Conservation (phyloP, 179 eudicot genomes). For the Heliamphora pulchella region DNA sequence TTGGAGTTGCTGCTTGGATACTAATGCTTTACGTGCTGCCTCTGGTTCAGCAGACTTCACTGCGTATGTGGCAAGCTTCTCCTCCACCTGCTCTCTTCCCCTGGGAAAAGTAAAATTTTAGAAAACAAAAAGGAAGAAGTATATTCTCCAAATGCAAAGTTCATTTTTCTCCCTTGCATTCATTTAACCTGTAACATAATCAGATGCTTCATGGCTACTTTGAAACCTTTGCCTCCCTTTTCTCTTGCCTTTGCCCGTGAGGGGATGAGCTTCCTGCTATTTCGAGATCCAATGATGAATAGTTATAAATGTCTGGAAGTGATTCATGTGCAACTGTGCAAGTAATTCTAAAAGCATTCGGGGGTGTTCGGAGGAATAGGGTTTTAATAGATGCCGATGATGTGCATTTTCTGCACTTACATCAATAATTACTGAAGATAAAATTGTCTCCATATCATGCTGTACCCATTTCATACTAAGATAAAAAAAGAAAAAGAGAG, state of each 20-base stretch:
- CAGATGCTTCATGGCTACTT: not conserved
- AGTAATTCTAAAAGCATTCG: not conserved
- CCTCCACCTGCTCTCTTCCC: conserved; percentile 4
- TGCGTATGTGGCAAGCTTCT: conserved; percentile 50
- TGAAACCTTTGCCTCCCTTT: not conserved
- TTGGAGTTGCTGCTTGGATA: conserved; percentile 93
- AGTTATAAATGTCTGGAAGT: not conserved
- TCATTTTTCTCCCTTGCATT: not conserved
- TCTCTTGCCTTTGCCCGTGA: not conserved
- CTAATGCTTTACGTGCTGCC: conserved; percentile 81
- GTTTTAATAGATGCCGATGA: not conserved
- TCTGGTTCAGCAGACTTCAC: conserved; percentile 94
- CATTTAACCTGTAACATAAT: not conserved
- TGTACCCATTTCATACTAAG: too few species aligned
- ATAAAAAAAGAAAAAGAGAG: too few species aligned
- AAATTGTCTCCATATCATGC: too few species aligned
- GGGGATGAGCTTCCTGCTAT: not conserved
- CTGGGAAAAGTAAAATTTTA: not conserved
- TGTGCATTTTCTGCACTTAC: too few species aligned
- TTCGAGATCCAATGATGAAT: not conserved
- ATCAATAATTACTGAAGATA: too few species aligned
- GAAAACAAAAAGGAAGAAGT: not conserved
- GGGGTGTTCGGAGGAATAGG: not conserved
- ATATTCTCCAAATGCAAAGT: not conserved
- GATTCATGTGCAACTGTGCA: not conserved